Evolutionary conservation across 306 rosid genomes (phyloP).

Genomic region (Dalbergia cultrata): DNA sequence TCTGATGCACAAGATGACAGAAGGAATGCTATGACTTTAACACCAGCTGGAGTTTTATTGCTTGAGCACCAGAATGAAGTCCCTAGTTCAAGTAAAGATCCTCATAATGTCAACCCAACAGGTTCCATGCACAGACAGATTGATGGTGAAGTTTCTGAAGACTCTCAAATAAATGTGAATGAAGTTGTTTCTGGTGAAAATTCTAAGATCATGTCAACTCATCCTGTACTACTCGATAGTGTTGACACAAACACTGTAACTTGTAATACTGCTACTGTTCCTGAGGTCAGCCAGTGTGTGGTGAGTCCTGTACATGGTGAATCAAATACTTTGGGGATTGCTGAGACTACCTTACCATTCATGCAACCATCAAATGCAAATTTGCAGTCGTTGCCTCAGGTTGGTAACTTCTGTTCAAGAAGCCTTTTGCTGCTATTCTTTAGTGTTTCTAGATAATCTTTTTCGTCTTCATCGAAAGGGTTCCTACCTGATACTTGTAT

Average conservation of each 20-base stretch:
- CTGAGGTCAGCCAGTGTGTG: conserved; percentile 34
- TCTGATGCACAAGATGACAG: conserved; percentile 33
- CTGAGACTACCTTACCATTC: conserved; percentile 40
- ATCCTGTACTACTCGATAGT: conserved; percentile 35
- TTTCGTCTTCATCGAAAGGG: conserved; percentile 37
- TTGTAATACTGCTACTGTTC: conserved; percentile 28
- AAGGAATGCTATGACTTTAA: conserved; percentile 20
- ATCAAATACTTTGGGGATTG: conserved; percentile 34
- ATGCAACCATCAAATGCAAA: conserved; percentile 36
- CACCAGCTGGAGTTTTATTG: conserved; percentile 31
- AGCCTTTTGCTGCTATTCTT: conserved; percentile 20
- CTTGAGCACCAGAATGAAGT: conserved; percentile 1
- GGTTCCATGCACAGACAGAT: conserved; percentile 40
- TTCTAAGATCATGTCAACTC: conserved; percentile 26
- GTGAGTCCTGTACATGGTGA: conserved; percentile 32
- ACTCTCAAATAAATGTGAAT: conserved; percentile 28
- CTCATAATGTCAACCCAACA: conserved; percentile 27
- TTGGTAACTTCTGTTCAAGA: conserved; percentile 36
- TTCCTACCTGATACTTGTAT: conserved; percentile 33
- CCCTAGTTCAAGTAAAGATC: conserved; percentile 27
- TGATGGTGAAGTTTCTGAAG: conserved; percentile 28
- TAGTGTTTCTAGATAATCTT: conserved; percentile 35
- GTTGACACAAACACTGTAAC: conserved; percentile 31
- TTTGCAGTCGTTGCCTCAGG: conserved; percentile 44
- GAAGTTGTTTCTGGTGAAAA: conserved; percentile 32